Percentiles rank a stretch among this genome's conserved stretches.
These are phyloP conservation scores for Cryptomeria japonica DNA, from an alignment of 75 land plant species.

Conservation along the genomic window DNA sequence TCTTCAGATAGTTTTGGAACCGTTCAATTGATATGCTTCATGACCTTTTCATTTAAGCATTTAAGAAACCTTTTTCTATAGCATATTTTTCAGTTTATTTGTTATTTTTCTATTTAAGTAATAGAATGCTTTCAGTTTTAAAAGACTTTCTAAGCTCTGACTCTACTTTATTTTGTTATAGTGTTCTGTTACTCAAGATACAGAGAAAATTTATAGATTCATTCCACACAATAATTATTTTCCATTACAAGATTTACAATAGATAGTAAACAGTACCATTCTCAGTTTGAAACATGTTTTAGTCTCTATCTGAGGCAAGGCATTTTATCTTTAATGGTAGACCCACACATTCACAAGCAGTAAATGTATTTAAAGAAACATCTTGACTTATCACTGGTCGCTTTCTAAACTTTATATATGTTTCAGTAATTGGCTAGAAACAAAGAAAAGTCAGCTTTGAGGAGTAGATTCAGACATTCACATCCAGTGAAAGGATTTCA, in stretches of 20 bases:
- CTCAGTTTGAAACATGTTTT: conserved; percentile 14
- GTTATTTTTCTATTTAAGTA: neutral
- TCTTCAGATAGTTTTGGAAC: neutral
- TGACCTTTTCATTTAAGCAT: neutral
- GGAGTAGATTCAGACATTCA: neutral
- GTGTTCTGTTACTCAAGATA: neutral
- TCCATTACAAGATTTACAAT: conserved; percentile 2
- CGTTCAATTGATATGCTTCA: neutral
- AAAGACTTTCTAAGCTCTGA: neutral
- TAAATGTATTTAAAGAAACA: neutral
- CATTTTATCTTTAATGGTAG: neutral
- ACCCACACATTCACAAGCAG: neutral
- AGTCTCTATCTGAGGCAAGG: neutral
- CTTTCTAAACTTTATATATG: conserved; percentile 4
- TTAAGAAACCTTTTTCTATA: neutral
- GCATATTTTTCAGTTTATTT: neutral
- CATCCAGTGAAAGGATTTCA: neutral
- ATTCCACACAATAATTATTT: neutral
- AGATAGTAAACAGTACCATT: conserved; percentile 21
- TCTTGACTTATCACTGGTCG: neutral
- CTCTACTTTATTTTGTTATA: neutral
- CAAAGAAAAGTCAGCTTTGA: neutral
- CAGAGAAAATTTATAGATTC: neutral
- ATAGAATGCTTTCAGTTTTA: neutral
- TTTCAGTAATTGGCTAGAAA: neutral